phyloP scores from a whole-genome alignment of 371 early-diverging fungal species.

The Mortierella polycephala region DNA sequence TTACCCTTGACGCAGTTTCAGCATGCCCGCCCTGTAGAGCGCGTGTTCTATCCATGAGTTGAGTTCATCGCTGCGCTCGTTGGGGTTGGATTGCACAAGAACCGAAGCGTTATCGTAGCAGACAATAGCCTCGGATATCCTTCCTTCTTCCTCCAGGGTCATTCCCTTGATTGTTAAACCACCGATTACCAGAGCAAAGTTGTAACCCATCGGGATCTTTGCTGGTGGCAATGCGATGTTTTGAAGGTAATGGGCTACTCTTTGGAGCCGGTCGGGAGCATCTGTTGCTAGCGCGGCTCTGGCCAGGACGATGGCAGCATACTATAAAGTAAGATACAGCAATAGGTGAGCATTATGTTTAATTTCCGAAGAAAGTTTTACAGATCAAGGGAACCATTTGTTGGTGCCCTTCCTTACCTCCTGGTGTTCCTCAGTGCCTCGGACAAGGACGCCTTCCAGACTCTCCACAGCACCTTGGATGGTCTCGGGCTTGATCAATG shows the following conservation, averaged over 20 bases:
- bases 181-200: constrained; percentile 62
- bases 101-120: constrained; percentile 62
- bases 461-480: constrained; percentile 43
- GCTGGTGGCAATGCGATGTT: constrained; percentile 48
- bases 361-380: neutral
- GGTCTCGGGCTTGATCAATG: constrained; percentile 29
- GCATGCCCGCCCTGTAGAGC: constrained; percentile 70
- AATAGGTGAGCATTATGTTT: neutral
- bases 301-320: constrained; percentile 46
- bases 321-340: constrained; percentile 9
- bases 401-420: constrained; percentile 19
- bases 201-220: constrained; percentile 60
- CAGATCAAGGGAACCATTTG: neutral
- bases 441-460: constrained; percentile 33
- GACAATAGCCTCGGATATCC: constrained; percentile 59
- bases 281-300: constrained; percentile 45
- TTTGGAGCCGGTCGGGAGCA: constrained; percentile 44
- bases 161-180: constrained; percentile 69
- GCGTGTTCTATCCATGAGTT: constrained; percentile 77
- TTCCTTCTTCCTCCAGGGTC: constrained; percentile 61
- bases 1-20: constrained; percentile 65
- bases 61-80: constrained; percentile 59
- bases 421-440: constrained; percentile 52
- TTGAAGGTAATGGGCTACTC: constrained; percentile 44
- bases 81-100: constrained; percentile 55